Evolutionary conservation across 805 yeast genomes (phyloP).

Genomic region (Kluyveromyces dobzhanskii): DNA sequence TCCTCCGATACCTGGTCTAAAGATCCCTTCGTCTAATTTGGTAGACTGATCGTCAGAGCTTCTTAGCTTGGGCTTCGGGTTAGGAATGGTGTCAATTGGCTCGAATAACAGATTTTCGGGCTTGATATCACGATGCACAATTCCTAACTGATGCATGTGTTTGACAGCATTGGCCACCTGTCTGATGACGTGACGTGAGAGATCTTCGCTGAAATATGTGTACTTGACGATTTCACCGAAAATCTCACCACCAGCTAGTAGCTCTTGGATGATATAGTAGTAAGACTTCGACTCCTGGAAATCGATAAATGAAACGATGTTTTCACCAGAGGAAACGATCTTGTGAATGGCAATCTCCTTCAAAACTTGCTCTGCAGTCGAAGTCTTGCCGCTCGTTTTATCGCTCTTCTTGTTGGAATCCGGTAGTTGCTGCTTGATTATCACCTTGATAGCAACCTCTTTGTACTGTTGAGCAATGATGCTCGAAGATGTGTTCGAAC

Average conservation of each 20-base stretch:
- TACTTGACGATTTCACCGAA: conserved; percentile 59
- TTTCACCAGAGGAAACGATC: conserved; percentile 42
- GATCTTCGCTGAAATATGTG: conserved; percentile 58
- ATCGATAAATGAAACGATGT: conserved; percentile 56
- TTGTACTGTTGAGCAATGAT: conserved; percentile 12
- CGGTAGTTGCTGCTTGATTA: conserved; percentile 63
- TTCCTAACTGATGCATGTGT: conserved; percentile 66
- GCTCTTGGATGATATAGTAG: conserved; percentile 65
- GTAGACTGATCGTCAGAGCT: conserved; percentile 58
- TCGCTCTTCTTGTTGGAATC: conserved; percentile 32
- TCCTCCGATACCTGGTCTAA: conserved; percentile 73
- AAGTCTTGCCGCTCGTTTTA: conserved; percentile 15
- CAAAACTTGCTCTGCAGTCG: conserved; percentile 47
- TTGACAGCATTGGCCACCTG: conserved; percentile 59
- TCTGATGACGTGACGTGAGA: conserved; percentile 51
- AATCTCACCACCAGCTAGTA: conserved; percentile 71
- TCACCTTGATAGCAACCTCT: conserved; percentile 45
- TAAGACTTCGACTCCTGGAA: conserved; percentile 53
- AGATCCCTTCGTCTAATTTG: conserved; percentile 83
- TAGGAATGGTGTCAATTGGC: conserved; percentile 47
- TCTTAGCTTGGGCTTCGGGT: conserved; percentile 33
- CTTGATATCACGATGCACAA: conserved; percentile 77
- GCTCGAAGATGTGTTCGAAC: conserved; percentile 9
- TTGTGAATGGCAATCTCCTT: conserved; percentile 73
- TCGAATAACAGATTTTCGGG: conserved; percentile 69